Conservation (phyloP, 768 basidiomycete species). For the Gloeopeniophorella convolvens region DNA sequence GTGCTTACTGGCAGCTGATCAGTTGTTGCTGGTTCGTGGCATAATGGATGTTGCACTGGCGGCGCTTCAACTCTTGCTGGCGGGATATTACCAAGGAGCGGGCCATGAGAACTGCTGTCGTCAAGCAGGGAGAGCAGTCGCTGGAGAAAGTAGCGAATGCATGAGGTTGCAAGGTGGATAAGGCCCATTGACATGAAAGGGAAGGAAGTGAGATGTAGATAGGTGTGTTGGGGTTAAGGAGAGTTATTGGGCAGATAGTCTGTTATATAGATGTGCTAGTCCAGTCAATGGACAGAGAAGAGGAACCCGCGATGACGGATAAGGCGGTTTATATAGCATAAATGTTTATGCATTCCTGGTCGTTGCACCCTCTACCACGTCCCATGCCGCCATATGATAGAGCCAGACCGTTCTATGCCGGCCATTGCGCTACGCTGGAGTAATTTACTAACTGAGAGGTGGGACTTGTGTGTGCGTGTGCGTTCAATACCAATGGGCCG, state of each 20-base stretch:
- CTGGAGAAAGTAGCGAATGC: slow-evolving; percentile 16
- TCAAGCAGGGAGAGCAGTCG: slow-evolving; percentile 17
- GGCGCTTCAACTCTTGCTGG: slow-evolving; percentile 7
- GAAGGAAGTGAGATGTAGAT: slow-evolving; percentile 3
- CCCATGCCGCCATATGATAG: too few species aligned
- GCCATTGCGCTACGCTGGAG: too few species aligned
- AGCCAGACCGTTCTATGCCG: too few species aligned
- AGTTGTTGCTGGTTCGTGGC: not conserved
- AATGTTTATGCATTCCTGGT: too few species aligned
- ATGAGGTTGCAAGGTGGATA: slow-evolving; percentile 11
- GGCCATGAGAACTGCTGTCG: slow-evolving; percentile 14
- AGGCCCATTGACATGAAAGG: slow-evolving; percentile 10
- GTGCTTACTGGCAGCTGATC: not conserved
- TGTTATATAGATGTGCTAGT: not conserved
- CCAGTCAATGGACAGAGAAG: too few species aligned
- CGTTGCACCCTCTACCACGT: too few species aligned
- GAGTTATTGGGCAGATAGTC: not conserved
- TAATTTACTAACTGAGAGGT: too few species aligned
- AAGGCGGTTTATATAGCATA: too few species aligned
- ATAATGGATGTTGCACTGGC: not conserved
- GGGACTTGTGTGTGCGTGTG: too few species aligned
- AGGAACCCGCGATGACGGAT: too few species aligned
- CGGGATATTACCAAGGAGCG: slow-evolving; percentile 13
- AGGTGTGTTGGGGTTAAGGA: not conserved
- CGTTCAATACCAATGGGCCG: too few species aligned